Base-by-base conservation (phyloP, 1,139 yeast genomes). In the Sporopachydermia cereana region DNA sequence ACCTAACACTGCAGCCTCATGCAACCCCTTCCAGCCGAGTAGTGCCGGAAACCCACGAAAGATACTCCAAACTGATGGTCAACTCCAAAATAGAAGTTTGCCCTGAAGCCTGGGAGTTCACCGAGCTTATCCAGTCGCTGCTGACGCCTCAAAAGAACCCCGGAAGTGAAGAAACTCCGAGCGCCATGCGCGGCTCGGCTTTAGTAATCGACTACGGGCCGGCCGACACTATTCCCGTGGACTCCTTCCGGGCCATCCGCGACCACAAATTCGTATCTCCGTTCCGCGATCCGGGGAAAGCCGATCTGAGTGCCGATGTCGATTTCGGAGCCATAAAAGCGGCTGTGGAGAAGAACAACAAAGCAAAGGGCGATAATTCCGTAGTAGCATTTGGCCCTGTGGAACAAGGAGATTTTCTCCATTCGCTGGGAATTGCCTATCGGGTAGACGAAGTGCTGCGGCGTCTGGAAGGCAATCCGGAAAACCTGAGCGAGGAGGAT, bases 301-400 rank as follows among this genome's bases (percentile, higher is more conserved):
- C 84, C 2, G 95, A 85, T 62, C 68, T 85, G 42, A 84, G 95
- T 0, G 79, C 83, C 1, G 94, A 85, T 56, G 95, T 85, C 12
- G 95, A 85, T 59, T 85, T 85, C 55, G 71, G 68, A 42, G 81
- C 79, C 12, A 61, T 82, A 46, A 66, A 64, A 25, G 55, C 59
- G 7, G 66, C 69, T 3, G 68, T 69, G 2, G 43, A 49, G 23
- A 51, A 55, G 50, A 24, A 51, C 57, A 41, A 57, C 57, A 34
- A 34, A 7, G 5, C 18, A 12, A 34, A 34, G 9, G 22, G 22
- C n/a, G 17, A 34, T 5, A 20, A 21, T 34, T 49, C 54, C 12
- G 63, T 64, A 20, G 60, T 60, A 12, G 61, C 69, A 0, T 65
- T 59, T 50, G 91, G 88, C 0, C 84, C 91, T 0, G 72, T 74